Evolutionary conservation across 345 rosid genomes (phyloP), one percentile per base, ranked within the genome.

Genomic region (Citrus reticulata): DNA sequence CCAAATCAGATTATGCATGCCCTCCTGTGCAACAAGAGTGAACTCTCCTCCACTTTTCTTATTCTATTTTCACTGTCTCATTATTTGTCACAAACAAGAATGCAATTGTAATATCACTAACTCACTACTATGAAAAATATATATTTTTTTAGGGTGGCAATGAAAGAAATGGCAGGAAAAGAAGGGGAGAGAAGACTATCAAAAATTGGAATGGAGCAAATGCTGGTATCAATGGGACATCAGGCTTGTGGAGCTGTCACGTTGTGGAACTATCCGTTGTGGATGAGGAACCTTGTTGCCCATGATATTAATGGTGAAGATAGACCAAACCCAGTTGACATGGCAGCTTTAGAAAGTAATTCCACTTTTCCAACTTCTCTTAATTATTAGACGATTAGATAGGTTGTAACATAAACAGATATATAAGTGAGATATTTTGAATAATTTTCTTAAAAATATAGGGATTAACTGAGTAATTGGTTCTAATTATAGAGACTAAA

Each of bases 311-410:
- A 89, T 63, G 91, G 98, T 24, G 88, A 87, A 70, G 98, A 93
- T 24, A 83, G 93, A 75, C 82, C 87, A 22, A 84, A 89, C 37
- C 85, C 66, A 0, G 83, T 91, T n/a, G 98, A 93, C 58, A 83
- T 91, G 92, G 96, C 94, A 68, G 92, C 93, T 25, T 78, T 91
- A 74, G 92, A 91, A 82, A 88, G 96, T 90, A 88, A 85, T 66
- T 68, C 46, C 30, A 20, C 37, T 30, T 6, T 13, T 25, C 19
- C 1, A 30, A 4, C 49, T 25, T 29, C 42, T 29, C 32, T 4
- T 24, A 46, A 46, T 46, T 46, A 46, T 46, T 2, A 10, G 17
- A 46, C 4, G 10, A 46, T 46, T 11, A 46, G 51, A 3, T 46
- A 46, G 17, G 1, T 3, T 13, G 13, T 13, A 46, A 13, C 17